Base-by-base conservation (phyloP, 179 eudicot species). In the Beta corolliflora region DNA sequence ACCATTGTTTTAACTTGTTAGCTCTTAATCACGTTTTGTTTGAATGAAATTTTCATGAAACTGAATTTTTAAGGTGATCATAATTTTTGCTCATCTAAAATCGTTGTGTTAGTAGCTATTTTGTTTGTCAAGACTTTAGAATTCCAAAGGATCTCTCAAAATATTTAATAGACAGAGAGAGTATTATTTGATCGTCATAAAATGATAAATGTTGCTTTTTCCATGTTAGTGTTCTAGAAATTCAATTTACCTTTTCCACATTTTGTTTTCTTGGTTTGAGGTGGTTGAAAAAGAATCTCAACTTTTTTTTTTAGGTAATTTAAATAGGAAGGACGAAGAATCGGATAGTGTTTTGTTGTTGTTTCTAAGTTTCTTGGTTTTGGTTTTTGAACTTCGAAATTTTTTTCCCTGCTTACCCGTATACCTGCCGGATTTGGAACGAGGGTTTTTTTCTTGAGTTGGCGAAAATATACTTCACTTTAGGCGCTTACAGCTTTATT, bases 401-500 rank as follows among this genome's bases (percentile, higher is more conserved):
- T 72, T 36, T 12, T 74, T 83, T 77, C 29, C 80, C 80, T 23
- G 80, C 13, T 77, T 50, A 77, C 41, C 80, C 60, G 80, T 77
- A 64, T 25, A 12, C 6, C 10, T 77, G 80, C 80, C 71, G 80
- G 80, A 50, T 73, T 73, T 25, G 63, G 53, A 73, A 25, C 12
- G 18, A 58, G 77, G 63, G 66, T 31, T 75, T 75, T 75, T 41
- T 74, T 74, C 0, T 56, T 54, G 48, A 41, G 67, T 75, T 75
- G 36, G 31, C 58, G 78, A 59, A 59, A 58, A 58, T 59, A 75
- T 58, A 75, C 25, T 75, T n/a, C 48, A 73, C 77, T 73, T 60
- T 41, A 31, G 69, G 79, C 69, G 54, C 69, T 25, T 23, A 19
- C 69, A 76, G 67, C 67, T 68, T 78, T 53, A 1, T 25, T 78